Evolutionary conservation across 306 rosid genomes (phyloP), one percentile per base, ranked within the genome.

Genomic region (Lablab purpureus): DNA sequence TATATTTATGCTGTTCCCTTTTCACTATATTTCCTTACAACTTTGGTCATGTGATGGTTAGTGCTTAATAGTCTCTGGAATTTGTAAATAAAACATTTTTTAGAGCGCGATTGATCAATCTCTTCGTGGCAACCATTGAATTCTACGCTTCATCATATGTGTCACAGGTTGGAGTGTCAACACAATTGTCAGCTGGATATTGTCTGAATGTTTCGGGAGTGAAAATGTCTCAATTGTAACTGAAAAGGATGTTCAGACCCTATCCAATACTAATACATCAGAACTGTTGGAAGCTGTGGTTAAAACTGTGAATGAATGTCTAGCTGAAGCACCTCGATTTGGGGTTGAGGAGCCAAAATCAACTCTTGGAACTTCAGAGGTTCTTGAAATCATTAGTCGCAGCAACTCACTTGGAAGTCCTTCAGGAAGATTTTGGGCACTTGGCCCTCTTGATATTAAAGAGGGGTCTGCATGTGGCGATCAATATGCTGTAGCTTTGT

Each of bases 81-180:
- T 60, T 37, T 28, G 50, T 23, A 36, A 69, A 49, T 18, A 51
- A 65, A 27, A 47, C 13, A 14, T 18, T 34, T 17, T 67, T 7
- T 9, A n/a, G 14, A n/a, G 70, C 25, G 0, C 13, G 21, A 41
- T 9, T 40, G 30, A 66, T 81, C 19, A 27, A n/a, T 55, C 46
- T 55, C 55, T 58, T 56, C 56, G 27, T 56, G 8, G 55, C 50
- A 51, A 25, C 13, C 14, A 55, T 55, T 32, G 52, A 55, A 69
- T 82, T 67, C 46, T 28, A 73, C n/a, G 73, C 32, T 74, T 77
- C n/a, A 49, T 65, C 22, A 3, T 41, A 41, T 11, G 15, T 52
- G 45, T 41, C 40, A 76, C 74, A 95, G 98, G 88, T 89, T 95
- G 97, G 97, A 87, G 99, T 47, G 96, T 95, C 68, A 96, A 91